Evolutionary conservation across 345 rosid genomes (phyloP).

Genomic region (Acer yangbiense): DNA sequence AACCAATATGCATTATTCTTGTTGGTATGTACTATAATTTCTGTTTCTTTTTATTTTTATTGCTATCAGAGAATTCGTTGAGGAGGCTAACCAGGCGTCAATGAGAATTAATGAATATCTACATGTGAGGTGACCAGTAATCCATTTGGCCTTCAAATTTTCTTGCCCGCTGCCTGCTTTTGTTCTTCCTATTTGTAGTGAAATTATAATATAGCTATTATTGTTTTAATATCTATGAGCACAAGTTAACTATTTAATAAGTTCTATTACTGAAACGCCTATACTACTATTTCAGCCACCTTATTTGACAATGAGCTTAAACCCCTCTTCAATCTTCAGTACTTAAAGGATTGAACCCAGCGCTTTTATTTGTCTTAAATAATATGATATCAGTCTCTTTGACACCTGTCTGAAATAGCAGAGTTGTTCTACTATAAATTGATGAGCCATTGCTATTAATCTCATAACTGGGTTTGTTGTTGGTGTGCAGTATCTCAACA

Average conservation of each 20-base stretch:
- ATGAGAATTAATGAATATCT: slow-evolving; percentile 87
- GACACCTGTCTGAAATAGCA: background rate
- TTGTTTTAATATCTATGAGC: too few relatives aligned
- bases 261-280: background rate
- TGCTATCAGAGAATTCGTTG: slow-evolving; percentile 72
- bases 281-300: background rate
- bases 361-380: background rate
- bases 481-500: slow-evolving; percentile 70
- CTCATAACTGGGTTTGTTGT: slow-evolving; percentile 17
- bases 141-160: slow-evolving; percentile 26
- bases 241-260: background rate
- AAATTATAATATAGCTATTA: background rate
- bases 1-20: background rate
- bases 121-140: slow-evolving; percentile 97
- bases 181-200: slow-evolving; percentile 10
- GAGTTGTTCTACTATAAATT: background rate
- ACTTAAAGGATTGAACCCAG: background rate
- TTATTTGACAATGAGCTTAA: background rate
- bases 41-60: slow-evolving; percentile 1
- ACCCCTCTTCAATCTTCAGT: background rate
- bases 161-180: slow-evolving; percentile 3
- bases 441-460: slow-evolving; percentile 9
- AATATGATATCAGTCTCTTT: background rate
- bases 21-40: background rate
- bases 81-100: slow-evolving; percentile 86